These are phyloP conservation scores for Plasmodium chabaudi DNA, from an alignment of 169 alveolate genomes.

Conservation along the genomic window DNA sequence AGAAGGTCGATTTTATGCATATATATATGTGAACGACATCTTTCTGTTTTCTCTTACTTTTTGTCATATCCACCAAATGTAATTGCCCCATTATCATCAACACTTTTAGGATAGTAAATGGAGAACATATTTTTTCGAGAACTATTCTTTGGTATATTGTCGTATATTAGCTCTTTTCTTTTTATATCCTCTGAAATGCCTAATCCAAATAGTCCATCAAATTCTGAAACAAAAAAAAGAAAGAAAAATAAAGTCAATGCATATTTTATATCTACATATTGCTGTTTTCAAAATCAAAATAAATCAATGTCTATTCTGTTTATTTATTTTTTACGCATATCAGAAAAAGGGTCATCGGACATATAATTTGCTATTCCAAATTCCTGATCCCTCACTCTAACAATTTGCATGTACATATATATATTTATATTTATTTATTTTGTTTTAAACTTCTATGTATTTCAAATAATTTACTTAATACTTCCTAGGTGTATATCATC, in stretches of 20 bases:
- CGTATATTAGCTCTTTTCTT: constrained; percentile 36
- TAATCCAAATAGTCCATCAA: constrained; percentile 73
- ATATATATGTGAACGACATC: too few species aligned
- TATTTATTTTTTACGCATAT: constrained; percentile 59
- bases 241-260: neutral
- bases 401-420: constrained; percentile 8
- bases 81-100: constrained; percentile 72
- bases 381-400: constrained; percentile 68
- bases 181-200: constrained; percentile 70
- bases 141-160: constrained; percentile 49
- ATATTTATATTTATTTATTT: neutral
- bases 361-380: constrained; percentile 75
- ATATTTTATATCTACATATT: neutral
- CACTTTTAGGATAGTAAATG: constrained; percentile 68
- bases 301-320: neutral
- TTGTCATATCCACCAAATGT: constrained; percentile 74
- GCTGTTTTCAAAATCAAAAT: neutral
- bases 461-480: constrained; percentile 37
- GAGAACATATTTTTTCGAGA: constrained; percentile 49
- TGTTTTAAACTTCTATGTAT: neutral
- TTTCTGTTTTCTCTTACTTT: constrained; percentile 24
- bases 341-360: constrained; percentile 76
- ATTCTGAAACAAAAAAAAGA: constrained; percentile 30
- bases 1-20: neutral
- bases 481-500: constrained; percentile 70